Conservation (phyloP, 176 grass and related monocot genomes). For the Eleusine indica region DNA sequence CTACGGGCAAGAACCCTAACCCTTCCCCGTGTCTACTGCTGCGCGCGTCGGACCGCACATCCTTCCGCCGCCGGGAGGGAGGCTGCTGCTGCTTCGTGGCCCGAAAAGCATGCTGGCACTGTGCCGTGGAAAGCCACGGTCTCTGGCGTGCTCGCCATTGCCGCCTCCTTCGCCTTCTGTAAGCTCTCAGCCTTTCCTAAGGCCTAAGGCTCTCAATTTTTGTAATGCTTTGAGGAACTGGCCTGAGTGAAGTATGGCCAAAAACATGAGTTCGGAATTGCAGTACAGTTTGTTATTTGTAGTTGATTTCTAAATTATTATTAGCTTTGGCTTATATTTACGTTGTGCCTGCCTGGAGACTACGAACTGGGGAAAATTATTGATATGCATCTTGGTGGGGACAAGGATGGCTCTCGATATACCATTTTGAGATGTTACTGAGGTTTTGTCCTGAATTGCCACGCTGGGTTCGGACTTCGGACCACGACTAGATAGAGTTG, state of each 20-base stretch:
- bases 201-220: neutral
- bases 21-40: conserved; percentile 16
- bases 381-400: neutral
- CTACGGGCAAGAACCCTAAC: neutral
- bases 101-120: neutral
- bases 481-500: neutral
- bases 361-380: neutral
- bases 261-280: neutral
- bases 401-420: neutral
- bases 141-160: conserved; percentile 52
- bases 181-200: neutral
- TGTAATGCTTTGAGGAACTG: neutral
- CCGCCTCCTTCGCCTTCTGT: conserved; percentile 61
- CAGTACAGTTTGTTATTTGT: neutral
- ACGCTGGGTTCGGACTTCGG: neutral
- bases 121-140: conserved; percentile 51
- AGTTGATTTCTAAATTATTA: neutral
- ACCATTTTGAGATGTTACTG: neutral
- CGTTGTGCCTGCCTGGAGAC: neutral
- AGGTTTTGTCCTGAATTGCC: neutral
- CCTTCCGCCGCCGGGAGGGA: neutral
- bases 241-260: neutral
- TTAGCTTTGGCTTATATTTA: neutral
- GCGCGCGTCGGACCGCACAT: neutral
- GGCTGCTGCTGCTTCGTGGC: conserved; percentile 30